These are phyloP conservation scores for Hordeum marinum DNA, from an alignment of 176 grass and related monocot genomes.

Conservation along the genomic window DNA sequence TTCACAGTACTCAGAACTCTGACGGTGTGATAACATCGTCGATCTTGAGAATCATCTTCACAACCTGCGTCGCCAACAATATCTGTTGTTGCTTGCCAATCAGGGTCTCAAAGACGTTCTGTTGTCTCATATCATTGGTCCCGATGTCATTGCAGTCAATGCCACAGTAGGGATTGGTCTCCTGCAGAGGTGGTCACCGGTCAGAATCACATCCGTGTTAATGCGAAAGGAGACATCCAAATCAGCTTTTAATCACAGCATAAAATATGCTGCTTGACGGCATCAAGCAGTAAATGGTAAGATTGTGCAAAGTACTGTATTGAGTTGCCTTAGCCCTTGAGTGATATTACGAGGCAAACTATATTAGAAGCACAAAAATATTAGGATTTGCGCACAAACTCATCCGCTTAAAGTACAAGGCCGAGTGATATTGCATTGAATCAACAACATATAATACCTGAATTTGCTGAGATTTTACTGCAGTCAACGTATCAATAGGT, in stretches of 20 bases:
- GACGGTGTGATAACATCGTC: constrained; percentile 53
- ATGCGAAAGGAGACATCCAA: not conserved
- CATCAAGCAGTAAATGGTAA: not conserved
- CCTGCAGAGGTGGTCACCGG: constrained; percentile 38
- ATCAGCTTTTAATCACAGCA: not conserved
- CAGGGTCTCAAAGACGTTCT: constrained; percentile 67
- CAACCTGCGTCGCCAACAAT: constrained; percentile 62
- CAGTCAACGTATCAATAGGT: constrained; percentile 78
- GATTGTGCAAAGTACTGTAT: not conserved
- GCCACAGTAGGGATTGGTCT: constrained; percentile 53
- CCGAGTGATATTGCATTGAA: not conserved
- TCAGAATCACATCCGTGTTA: not conserved
- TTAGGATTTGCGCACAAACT: not conserved
- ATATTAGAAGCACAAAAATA: not conserved
- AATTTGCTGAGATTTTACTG: constrained; percentile 78
- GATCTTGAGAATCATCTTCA: constrained; percentile 91
- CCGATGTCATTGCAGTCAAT: constrained; percentile 70
- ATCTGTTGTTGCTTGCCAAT: constrained; percentile 83
- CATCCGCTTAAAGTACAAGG: not conserved
- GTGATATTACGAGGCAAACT: not conserved
- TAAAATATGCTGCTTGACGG: not conserved
- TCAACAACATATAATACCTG: constrained; percentile 49
- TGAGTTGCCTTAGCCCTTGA: not conserved
- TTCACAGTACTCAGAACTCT: constrained; percentile 42
- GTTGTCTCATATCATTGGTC: constrained; percentile 60